Base-by-base conservation (phyloP, 129 eudicot genomes). In the Flaveria brownii region DNA sequence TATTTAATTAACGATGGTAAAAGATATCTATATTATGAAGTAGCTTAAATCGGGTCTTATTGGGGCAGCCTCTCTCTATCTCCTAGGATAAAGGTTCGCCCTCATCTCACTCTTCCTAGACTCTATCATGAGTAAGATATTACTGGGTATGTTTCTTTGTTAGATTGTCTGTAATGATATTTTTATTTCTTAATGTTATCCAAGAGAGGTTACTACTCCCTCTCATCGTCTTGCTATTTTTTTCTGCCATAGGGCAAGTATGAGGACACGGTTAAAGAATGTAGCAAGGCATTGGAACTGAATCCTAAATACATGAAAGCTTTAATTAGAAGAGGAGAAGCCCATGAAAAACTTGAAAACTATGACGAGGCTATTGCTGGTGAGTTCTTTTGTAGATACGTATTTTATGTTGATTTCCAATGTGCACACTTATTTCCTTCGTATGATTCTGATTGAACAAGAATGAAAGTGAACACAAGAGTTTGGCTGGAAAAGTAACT, bases 291-390 rank as follows among this genome's bases (percentile, higher is more conserved):
- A 12, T 59, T 94, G 68, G 99, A 91, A 77, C 86, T 94, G 39
- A 89, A 91, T 77, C 87, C 97, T 55, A 73, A 83, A 16, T 94
- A 91, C 83, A 82, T 86, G 68, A 94, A 94, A 79, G 86, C 93
- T 59, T 81, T 91, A 36, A 60, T 87, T 54, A 86, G 97, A 84
- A 91, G 92, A 82, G 97, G 82, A 59, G 99, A 94, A 82, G 97
- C 92, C 55, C 92, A 86, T 60, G 97, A 89, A 74, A 94, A 87
- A 80, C 96, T 94, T 82, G 96, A 91, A 81, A 88, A 90, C 42
- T 94, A 76, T 83, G 99, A 94, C 2, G 97, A 94, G 60, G 87
- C 97, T 63, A 86, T 94, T 80, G 71, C 93, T 60, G 99, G 99
- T 91, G 84, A 79, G 45, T 49, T 39, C n/a, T 6, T 23, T 6